Evolutionary conservation across 2,329 filamentous ascomycete genomes (phyloP), one percentile per base, ranked within the genome.

Genomic region (Dothideomycetidae sp.): DNA sequence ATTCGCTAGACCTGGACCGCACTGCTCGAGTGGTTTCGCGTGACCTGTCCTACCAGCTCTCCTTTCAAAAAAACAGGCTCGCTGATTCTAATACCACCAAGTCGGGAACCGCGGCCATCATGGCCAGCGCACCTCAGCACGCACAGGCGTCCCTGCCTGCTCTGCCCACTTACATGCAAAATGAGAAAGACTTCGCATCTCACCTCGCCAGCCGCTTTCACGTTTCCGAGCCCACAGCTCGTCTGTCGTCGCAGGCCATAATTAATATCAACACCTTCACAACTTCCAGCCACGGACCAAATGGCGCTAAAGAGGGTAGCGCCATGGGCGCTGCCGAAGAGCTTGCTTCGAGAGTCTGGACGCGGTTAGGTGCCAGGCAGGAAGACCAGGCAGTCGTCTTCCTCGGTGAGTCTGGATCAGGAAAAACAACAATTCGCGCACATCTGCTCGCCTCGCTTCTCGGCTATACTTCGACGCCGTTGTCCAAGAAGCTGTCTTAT

Each of bases 331-430:
- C 85, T 54, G 85, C 84, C 21, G 88, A 96, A 59, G 86, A 94
- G 51, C 70, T 98, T 54, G 90, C 90, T 14, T 76, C 81, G 45
- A 73, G 85, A 45, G 84, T 88, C 38, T 94, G 79, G 65, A 72
- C 83, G 47, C 73, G 90, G 47, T 66, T 98, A 14, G 88, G 88
- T 33, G 75, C 83, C 44, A 76, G 90, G 36, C 84, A 81, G 2
- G 90, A 98, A 60, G 93, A 93, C 58, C 90, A 98, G 60, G 82
- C 86, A 1, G 66, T 93, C 36, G 70, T 94, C 2, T 96, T 98
- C 50, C 62, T 98, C 47, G 90, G 90, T 59, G 90, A 98, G 70
- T 93, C 85, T 40, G 90, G 90, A 31, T 78, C 90, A 19, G 90
- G 90, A 50, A 98, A 98, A 65, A 94, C 90, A 0, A 98, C 90